Percentiles rank a stretch among this genome's conserved stretches.
phyloP scores from a whole-genome alignment of 2,329 filamentous ascomycete species.

The Rhynchosporium graminicola region DNA sequence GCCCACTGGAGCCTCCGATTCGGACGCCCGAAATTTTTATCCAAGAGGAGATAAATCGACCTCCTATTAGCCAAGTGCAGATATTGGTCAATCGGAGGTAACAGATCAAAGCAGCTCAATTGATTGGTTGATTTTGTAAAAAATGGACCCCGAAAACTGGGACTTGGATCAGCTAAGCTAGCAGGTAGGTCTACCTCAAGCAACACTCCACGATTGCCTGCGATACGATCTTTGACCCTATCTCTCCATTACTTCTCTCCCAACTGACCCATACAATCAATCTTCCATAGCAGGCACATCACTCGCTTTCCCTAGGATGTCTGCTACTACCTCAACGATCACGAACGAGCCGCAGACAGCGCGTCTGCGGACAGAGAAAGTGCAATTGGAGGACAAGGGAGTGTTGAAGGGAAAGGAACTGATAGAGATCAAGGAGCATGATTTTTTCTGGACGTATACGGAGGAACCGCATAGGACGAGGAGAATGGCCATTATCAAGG shows the following conservation, averaged over 20 bases:
- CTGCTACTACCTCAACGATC: slow-evolving; percentile 30
- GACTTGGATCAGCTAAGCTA: no score
- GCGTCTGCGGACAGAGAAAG: slow-evolving; percentile 21
- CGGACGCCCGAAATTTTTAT: no score
- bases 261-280: slow-evolving; percentile 4
- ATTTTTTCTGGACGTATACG: slow-evolving; percentile 98
- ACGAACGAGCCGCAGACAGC: slow-evolving; percentile 22
- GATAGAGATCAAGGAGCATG: slow-evolving; percentile 37
- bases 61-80: no score
- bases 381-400: not conserved
- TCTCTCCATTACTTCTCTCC: not conserved
- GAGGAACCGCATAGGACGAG: slow-evolving; percentile 94
- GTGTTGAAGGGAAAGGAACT: slow-evolving; percentile 12
- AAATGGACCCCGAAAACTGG: slow-evolving; percentile 12
- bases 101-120: no score
- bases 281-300: slow-evolving; percentile 19
- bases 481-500: slow-evolving; percentile 93
- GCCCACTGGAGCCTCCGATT: no score
- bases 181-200: not conserved
- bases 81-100: no score
- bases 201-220: not conserved
- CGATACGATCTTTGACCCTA: not conserved
- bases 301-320: slow-evolving; percentile 26
- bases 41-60: no score
- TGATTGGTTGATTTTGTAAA: no score